Conservation (phyloP, 129 eudicot genomes). For the carrot (Daucus carota) region DNA sequence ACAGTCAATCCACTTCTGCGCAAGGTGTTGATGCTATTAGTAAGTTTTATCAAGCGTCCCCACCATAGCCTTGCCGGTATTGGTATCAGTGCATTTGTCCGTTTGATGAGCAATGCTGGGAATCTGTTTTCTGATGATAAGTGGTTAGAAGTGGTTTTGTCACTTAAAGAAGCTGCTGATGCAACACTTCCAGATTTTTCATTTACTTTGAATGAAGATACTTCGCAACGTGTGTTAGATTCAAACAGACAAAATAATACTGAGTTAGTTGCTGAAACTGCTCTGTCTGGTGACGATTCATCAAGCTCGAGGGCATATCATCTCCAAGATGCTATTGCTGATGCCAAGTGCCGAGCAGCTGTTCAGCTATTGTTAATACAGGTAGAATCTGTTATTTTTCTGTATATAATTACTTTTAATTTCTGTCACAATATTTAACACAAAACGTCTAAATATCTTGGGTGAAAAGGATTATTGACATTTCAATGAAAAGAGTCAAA, state of each 20-base stretch:
- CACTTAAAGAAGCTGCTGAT: slow-evolving; percentile 65
- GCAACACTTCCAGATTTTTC: slow-evolving; percentile 83
- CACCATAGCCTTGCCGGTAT: slow-evolving; percentile 99
- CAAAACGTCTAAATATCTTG: background rate
- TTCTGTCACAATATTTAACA: background rate
- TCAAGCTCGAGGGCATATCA: slow-evolving; percentile 37
- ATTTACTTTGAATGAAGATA: slow-evolving; percentile 35
- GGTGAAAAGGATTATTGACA: background rate
- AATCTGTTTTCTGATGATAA: slow-evolving; percentile 78
- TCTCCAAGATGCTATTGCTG: slow-evolving; percentile 58
- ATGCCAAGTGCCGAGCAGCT: slow-evolving; percentile 83
- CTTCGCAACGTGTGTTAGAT: slow-evolving; percentile 40
- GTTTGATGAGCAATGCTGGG: slow-evolving; percentile 90
- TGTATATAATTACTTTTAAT: background rate
- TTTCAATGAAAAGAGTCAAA: background rate
- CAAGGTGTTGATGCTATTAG: slow-evolving; percentile 67
- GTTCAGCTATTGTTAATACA: slow-evolving; percentile 85
- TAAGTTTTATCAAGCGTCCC: slow-evolving; percentile 84
- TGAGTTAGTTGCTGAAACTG: slow-evolving; percentile 35
- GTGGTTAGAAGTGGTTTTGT: slow-evolving; percentile 82
- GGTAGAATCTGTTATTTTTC: slow-evolving; percentile 31
- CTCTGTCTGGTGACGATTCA: slow-evolving; percentile 35
- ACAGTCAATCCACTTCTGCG: slow-evolving; percentile 80
- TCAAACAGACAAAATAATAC: slow-evolving; percentile 25
- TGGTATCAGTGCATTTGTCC: slow-evolving; percentile 96